Conservation (phyloP, 306 rosid species). For the Trifolium dubium region DNA sequence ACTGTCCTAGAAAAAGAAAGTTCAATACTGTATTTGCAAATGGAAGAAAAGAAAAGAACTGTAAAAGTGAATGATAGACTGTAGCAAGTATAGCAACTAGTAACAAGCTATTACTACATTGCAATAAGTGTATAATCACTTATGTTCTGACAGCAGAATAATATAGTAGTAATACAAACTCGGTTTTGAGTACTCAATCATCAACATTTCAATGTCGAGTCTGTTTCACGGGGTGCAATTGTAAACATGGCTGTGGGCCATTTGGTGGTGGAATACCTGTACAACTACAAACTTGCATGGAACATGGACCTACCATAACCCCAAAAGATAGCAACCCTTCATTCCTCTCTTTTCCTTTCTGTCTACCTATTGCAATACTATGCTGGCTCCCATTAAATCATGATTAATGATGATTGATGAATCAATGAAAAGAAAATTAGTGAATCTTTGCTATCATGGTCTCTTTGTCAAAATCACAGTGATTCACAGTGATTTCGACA, state of each 20-base stretch:
- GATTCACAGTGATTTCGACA: no score
- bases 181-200: conserved; percentile 42
- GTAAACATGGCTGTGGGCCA: conserved; percentile 28
- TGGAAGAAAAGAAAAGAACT: conserved; percentile 28
- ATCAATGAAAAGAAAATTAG: not conserved
- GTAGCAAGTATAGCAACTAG: no score
- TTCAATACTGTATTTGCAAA: conserved; percentile 10
- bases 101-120: conserved; percentile 7
- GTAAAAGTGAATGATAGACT: conserved; percentile 25
- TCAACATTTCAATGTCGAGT: conserved; percentile 7
- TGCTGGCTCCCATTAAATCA: conserved; percentile 33
- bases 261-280: conserved; percentile 16
- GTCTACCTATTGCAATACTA: conserved; percentile 2
- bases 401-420: conserved; percentile 25
- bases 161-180: conserved; percentile 3
- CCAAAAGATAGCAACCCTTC: conserved; percentile 22
- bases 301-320: conserved; percentile 47
- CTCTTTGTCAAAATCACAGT: no score
- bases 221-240: conserved; percentile 21
- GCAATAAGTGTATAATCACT: conserved; percentile 30
- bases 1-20: conserved; percentile 25
- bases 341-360: conserved; percentile 7
- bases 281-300: conserved; percentile 32
- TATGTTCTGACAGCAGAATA: conserved; percentile 34
- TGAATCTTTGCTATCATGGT: no score